Evolutionary conservation across 805 yeast genomes (phyloP).

Genomic region (Metschnikowia shivogae): DNA sequence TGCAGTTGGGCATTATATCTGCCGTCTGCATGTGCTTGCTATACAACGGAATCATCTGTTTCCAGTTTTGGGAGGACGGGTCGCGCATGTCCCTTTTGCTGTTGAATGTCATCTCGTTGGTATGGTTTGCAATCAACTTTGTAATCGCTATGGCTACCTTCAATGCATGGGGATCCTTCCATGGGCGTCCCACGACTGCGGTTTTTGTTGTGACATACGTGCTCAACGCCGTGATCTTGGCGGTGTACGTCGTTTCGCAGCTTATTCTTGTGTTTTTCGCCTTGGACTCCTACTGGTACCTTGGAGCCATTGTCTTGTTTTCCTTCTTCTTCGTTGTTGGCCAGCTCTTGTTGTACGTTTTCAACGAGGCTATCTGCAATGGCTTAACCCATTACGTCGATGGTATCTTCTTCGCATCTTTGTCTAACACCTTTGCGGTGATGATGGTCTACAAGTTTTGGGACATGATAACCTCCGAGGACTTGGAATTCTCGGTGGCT

Average conservation of each 20-base stretch:
- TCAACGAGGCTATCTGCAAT: conserved; percentile 63
- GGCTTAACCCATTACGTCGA: conserved; percentile 82
- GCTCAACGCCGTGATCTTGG: conserved; percentile 62
- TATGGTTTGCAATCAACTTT: conserved; percentile 63
- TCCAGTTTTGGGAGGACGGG: conserved; percentile 95
- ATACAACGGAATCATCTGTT: conserved; percentile 74
- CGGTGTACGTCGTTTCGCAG: conserved; percentile 64
- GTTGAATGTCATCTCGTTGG: conserved; percentile 47
- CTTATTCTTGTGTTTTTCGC: conserved; percentile 61
- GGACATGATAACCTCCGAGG: conserved; percentile 95
- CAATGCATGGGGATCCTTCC: conserved; percentile 52
- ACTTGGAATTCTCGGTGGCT: conserved; percentile 82
- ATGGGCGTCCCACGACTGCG: conserved; percentile 54
- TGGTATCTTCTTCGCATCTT: conserved; percentile 79
- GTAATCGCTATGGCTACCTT: conserved; percentile 70
- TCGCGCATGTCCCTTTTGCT: conserved; percentile 58
- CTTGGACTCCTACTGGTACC: conserved; percentile 78
- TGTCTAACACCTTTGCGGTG: conserved; percentile 73
- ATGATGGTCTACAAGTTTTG: conserved; percentile 97
- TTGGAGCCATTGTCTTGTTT: conserved; percentile 76
- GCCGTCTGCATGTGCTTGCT: conserved; percentile 67
- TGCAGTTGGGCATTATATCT: conserved; percentile 71
- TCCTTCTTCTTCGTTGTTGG: conserved; percentile 73
- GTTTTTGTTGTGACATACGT: conserved; percentile 69
- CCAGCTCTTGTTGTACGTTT: conserved; percentile 70